These are phyloP conservation scores for Lactarius deliciosus DNA, from an alignment of 768 basidiomycete species.

Conservation along the genomic window DNA sequence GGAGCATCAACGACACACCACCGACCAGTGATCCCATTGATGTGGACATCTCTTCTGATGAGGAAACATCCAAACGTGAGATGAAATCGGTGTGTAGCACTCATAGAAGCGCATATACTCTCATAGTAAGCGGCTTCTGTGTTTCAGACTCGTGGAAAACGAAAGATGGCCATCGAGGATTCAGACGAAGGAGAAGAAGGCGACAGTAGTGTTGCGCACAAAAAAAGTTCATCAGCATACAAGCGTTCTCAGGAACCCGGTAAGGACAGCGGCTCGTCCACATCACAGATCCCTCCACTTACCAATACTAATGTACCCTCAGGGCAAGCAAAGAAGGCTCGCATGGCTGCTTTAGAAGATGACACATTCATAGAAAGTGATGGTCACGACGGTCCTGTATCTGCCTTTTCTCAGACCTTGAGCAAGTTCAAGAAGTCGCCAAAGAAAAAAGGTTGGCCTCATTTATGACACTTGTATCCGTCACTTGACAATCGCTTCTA, in stretches of 20 bases:
- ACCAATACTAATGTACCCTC: conserved; percentile 13
- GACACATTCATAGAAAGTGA: conserved; percentile 37
- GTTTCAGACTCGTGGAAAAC: conserved; percentile 44
- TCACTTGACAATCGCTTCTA: conserved; percentile 2
- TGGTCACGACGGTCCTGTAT: conserved; percentile 39
- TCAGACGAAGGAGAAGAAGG: conserved; percentile 60
- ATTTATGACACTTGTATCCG: conserved; percentile 5
- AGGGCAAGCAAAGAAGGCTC: conserved; percentile 61
- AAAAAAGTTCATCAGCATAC: conserved; percentile 28
- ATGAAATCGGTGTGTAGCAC: conserved; percentile 15
- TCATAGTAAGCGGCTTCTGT: not conserved
- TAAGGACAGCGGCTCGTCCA: not conserved
- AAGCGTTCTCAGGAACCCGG: conserved; percentile 22
- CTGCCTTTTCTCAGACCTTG: conserved; percentile 58
- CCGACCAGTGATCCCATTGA: conserved; percentile 79
- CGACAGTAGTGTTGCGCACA: conserved; percentile 12
- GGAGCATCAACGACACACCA: conserved; percentile 57
- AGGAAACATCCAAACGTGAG: conserved; percentile 39
- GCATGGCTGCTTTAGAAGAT: conserved; percentile 47
- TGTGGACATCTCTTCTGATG: conserved; percentile 64
- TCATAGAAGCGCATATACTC: not conserved
- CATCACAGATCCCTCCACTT: not conserved
- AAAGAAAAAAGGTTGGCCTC: conserved; percentile 47
- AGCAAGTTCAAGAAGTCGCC: conserved; percentile 68
- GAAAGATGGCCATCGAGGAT: conserved; percentile 66